Conservation (phyloP, 371 early-diverging fungal genomes). For the Mortierella sp. region DNA sequence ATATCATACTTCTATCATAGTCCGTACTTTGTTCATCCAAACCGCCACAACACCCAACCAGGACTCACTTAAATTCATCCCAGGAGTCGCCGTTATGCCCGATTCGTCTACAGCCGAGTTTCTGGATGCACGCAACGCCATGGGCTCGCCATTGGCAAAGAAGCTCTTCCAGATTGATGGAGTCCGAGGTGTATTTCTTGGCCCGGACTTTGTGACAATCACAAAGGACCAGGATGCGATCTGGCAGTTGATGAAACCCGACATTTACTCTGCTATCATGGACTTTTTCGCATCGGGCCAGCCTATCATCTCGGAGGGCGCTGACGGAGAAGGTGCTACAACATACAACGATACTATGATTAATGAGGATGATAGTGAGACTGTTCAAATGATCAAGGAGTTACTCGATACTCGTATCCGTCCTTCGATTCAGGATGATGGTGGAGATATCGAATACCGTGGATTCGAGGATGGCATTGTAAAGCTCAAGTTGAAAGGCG, state of each 20-base stretch:
- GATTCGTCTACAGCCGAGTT: constrained; percentile 80
- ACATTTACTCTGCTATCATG: constrained; percentile 95
- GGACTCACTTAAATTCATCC: constrained; percentile 94
- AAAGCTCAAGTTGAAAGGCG: constrained; percentile 92
- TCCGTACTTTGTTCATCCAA: constrained; percentile 94
- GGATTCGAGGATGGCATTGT: constrained; percentile 93
- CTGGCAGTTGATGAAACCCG: constrained; percentile 97
- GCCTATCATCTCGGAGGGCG: constrained; percentile 70
- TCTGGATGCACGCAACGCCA: constrained; percentile 78
- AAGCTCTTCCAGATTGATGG: constrained; percentile 93
- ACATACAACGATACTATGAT: constrained; percentile 78
- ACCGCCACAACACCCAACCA: constrained; percentile 95
- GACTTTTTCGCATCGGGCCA: constrained; percentile 92
- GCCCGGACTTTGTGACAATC: constrained; percentile 94
- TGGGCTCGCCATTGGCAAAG: constrained; percentile 91
- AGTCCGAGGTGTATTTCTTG: constrained; percentile 88
- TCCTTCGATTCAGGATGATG: constrained; percentile 97
- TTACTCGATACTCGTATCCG: constrained; percentile 95
- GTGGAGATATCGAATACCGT: constrained; percentile 96
- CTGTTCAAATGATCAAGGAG: constrained; percentile 97
- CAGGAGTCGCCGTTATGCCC: constrained; percentile 83
- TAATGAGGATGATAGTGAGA: constrained; percentile 86
- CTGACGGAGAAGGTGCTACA: constrained; percentile 58
- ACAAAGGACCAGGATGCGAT: constrained; percentile 85
- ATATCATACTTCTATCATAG: constrained; percentile 42